Conservation (phyloP, 2,329 filamentous ascomycete species). For the Cryphonectria carpinicola region DNA sequence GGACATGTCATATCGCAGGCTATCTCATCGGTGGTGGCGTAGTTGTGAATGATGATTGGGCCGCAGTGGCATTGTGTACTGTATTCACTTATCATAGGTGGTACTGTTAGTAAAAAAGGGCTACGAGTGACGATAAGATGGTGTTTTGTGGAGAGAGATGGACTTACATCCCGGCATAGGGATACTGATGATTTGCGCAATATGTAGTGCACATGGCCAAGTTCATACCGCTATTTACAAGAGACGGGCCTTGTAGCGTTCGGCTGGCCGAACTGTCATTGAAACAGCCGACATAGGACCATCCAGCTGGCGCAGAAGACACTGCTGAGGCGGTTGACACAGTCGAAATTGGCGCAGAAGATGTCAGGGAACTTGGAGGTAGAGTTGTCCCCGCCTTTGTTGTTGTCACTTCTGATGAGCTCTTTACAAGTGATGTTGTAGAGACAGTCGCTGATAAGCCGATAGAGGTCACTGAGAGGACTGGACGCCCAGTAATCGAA, state of each 20-base stretch:
- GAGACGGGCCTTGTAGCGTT: slow-evolving; percentile 30
- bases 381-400: neutral
- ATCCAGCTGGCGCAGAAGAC: slow-evolving; percentile 4
- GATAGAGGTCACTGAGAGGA: neutral
- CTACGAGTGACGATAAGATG: too few relatives aligned
- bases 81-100: slow-evolving; percentile 24
- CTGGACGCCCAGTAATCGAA: neutral
- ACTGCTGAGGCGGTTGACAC: neutral
- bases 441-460: neutral
- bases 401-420: neutral
- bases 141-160: too few relatives aligned
- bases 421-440: too few relatives aligned
- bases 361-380: neutral
- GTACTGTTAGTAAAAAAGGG: too few relatives aligned
- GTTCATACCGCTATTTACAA: slow-evolving; percentile 26
- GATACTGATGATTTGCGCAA: slow-evolving; percentile 27
- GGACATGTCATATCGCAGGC: slow-evolving; percentile 45
- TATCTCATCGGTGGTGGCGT: slow-evolving; percentile 37
- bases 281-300: slow-evolving; percentile 23
- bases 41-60: slow-evolving; percentile 30
- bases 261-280: slow-evolving; percentile 27
- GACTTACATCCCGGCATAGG: slow-evolving; percentile 25
- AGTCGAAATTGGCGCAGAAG: neutral
- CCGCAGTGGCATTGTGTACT: slow-evolving; percentile 32
- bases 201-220: slow-evolving; percentile 28